phyloP scores from a whole-genome alignment of 1,284 basidiomycete species.

The Bondarzewia mesenterica region DNA sequence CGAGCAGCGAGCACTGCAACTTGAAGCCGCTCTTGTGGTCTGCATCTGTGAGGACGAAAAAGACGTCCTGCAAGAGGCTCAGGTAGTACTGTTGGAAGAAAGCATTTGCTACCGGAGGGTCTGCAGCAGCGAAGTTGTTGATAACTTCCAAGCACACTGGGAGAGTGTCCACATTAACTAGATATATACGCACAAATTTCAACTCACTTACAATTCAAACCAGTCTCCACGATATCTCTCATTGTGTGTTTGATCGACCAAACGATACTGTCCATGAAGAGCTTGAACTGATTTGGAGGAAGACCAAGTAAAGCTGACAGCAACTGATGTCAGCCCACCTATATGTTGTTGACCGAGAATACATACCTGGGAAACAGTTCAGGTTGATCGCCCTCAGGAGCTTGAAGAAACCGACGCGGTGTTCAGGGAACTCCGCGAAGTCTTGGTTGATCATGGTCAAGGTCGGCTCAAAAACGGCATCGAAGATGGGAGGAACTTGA shows the following conservation, averaged over 20 bases:
- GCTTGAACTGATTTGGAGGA: slow-evolving; percentile 90
- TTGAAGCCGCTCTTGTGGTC: slow-evolving; percentile 99
- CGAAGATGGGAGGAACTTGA: slow-evolving; percentile 94
- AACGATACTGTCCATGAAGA: slow-evolving; percentile 97
- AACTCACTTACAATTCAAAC: slow-evolving; percentile 66
- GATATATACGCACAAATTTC: neutral
- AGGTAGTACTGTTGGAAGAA: slow-evolving; percentile 94
- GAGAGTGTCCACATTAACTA: neutral
- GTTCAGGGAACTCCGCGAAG: slow-evolving; percentile 96
- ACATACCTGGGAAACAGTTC: slow-evolving; percentile 89
- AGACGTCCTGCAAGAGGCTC: slow-evolving; percentile 90
- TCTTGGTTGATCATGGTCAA: slow-evolving; percentile 99
- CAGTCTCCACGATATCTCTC: slow-evolving; percentile 97
- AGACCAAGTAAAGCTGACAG: slow-evolving; percentile 73
- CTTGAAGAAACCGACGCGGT: slow-evolving; percentile 97
- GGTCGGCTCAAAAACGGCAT: slow-evolving; percentile 97
- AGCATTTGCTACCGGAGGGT: slow-evolving; percentile 61
- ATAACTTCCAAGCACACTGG: slow-evolving; percentile 90
- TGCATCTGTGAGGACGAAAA: slow-evolving; percentile 95
- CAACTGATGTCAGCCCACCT: neutral
- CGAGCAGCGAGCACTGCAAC: slow-evolving; percentile 83
- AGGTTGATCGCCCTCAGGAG: slow-evolving; percentile 89
- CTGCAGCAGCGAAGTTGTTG: slow-evolving; percentile 89
- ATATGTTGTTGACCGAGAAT: neutral
- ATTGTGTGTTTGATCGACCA: slow-evolving; percentile 99